Conservation (phyloP, 495 filamentous ascomycete species). For the Penicillium salamii region DNA sequence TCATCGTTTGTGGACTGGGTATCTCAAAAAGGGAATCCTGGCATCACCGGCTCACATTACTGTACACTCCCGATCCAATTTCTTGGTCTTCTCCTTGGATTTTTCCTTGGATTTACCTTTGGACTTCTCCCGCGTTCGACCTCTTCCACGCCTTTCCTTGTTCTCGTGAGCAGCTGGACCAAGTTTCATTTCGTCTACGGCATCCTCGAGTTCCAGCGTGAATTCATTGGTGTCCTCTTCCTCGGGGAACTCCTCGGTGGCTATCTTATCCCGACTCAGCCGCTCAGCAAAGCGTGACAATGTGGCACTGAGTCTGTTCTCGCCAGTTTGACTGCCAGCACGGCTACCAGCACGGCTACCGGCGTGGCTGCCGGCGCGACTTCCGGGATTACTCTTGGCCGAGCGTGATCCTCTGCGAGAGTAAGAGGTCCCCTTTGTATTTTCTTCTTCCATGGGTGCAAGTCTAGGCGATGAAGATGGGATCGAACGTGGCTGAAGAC, state of each 20-base stretch:
- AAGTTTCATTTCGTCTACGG: conserved; percentile 24
- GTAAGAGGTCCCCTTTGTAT: conserved; percentile 45
- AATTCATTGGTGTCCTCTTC: conserved; percentile 32
- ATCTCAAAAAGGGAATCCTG: conserved; percentile 4
- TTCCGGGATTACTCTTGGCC: conserved; percentile 53
- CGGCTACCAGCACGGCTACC: conserved; percentile 68
- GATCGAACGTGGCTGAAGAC: conserved; percentile 37
- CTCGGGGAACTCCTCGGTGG: conserved; percentile 23
- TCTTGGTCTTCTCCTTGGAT: conserved; percentile 44
- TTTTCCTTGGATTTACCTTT: conserved; percentile 39
- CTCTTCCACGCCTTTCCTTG: conserved; percentile 32
- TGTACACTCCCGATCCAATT: conserved; percentile 70
- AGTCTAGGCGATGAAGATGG: conserved; percentile 47
- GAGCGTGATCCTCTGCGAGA: conserved; percentile 61
- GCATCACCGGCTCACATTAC: conserved; percentile 46
- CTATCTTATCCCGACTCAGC: conserved; percentile 42
- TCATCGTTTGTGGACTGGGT: conserved; percentile 16
- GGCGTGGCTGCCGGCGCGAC: conserved; percentile 63
- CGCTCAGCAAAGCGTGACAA: conserved; percentile 63
- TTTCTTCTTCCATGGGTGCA: conserved; percentile 48
- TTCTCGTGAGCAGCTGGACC: conserved; percentile 19
- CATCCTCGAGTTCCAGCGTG: conserved; percentile 27
- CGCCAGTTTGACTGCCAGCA: conserved; percentile 63
- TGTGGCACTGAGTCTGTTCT: conserved; percentile 63
- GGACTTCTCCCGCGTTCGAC: conserved; percentile 17